A percentile compares a stretch with the other conserved stretches of the same genome.
These are phyloP conservation scores for Ophiostoma sp. DNA, from an alignment of 2,329 filamentous ascomycete genomes.

Conservation along the genomic window DNA sequence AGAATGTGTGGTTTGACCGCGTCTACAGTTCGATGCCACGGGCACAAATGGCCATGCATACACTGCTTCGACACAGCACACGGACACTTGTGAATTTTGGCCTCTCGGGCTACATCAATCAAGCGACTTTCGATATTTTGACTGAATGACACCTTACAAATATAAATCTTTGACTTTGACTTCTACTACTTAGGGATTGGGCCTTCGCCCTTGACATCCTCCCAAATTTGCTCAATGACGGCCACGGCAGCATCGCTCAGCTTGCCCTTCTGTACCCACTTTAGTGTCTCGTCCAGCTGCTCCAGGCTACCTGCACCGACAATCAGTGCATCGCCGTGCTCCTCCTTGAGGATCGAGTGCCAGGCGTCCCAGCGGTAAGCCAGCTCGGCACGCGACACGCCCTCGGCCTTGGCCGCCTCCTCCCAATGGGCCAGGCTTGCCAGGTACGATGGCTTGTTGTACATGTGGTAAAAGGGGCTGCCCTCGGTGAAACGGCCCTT, in stretches of 20 bases:
- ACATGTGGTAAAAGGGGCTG: conserved; percentile 8
- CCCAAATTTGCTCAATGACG: conserved; percentile 50
- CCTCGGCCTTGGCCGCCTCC: conserved; percentile 17
- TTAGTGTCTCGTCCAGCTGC: conserved; percentile 40
- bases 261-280: conserved; percentile 41
- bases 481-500: conserved; percentile 21
- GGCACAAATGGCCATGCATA: background rate
- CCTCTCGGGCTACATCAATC: background rate
- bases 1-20: background rate
- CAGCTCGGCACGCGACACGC: conserved; percentile 23
- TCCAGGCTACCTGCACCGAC: conserved; percentile 38
- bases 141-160: too few species aligned
- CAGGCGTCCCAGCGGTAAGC: conserved; percentile 44
- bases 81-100: background rate
- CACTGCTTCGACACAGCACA: background rate
- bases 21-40: background rate
- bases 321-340: conserved; percentile 40
- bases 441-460: conserved; percentile 22
- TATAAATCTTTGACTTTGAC: too few species aligned
- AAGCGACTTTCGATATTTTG: background rate
- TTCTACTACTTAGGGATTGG: conserved; percentile 26
- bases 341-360: conserved; percentile 37
- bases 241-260: conserved; percentile 39
- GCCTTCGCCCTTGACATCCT: conserved; percentile 60
- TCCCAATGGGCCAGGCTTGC: conserved; percentile 18